Evolutionary conservation across 73 alveolate genomes (phyloP), one percentile per base, ranked within the genome.

Genomic region (Stentor coeruleus): DNA sequence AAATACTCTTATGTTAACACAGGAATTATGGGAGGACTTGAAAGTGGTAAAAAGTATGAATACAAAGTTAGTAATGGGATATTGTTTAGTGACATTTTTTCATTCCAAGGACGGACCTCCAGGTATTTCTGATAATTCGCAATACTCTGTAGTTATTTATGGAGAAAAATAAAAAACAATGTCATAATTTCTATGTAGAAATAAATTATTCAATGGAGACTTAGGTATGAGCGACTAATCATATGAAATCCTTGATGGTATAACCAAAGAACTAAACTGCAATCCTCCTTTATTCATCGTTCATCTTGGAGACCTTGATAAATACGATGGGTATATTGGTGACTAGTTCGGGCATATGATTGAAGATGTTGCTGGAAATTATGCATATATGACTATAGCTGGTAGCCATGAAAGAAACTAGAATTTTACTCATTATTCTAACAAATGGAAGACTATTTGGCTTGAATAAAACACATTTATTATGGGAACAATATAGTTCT

Each of bases 381-480:
- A 20, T 40, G 49, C 79, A 66, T 66, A 26, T 66, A 66, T 66
- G 79, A 66, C 79, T 26, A 1, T 66, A 15, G 49, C 79, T 26
- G 79, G 79, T 28, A 66, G 33, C 39, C 79, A 66, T 33, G 79
- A 66, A 66, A 33, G 14, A 14, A 31, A 20, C 14, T 31, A 20
- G n/a, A 66, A 66, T 1, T 20, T 26, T 26, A 28, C 37, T 1
- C 79, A 66, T 2, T 66, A 66, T 33, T 40, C n/a, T 33, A 33
- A 37, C 37, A 66, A 40, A 33, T 66, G 66, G 66, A 49, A 20
- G 6, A 11, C 66, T 49, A 11, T 11, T 20, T 49, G 6, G 6
- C 20, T 49, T 49, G 6, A 49, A 49, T 49, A 20, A 6, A 6
- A 11, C 66, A 49, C 66, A 49, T 49, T 20, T 49, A 20, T 20